These are phyloP conservation scores for Amanita rimosa DNA, from an alignment of 768 basidiomycete genomes.

Conservation along the genomic window DNA sequence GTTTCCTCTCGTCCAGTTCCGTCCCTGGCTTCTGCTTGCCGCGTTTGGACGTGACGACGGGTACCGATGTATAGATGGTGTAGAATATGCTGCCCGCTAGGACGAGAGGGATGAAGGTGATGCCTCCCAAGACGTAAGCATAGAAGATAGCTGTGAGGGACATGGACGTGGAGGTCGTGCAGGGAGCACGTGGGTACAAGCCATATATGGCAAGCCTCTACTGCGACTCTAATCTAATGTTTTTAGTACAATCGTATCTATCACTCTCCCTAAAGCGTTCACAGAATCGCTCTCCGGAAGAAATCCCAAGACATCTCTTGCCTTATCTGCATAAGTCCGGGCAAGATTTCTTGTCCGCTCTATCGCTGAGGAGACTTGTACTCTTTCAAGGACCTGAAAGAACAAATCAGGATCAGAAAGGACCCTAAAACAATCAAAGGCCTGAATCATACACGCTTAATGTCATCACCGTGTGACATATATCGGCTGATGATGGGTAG, in stretches of 20 bases:
- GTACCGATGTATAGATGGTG: conserved; percentile 76
- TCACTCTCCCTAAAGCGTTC: conserved; percentile 61
- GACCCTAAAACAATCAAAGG: not conserved
- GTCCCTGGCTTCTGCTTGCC: not conserved
- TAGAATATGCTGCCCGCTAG: conserved; percentile 45
- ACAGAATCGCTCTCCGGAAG: conserved; percentile 80
- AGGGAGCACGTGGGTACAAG: not conserved
- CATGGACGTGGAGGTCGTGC: conserved; percentile 27
- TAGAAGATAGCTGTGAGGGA: conserved; percentile 61
- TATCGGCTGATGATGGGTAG: conserved; percentile 69
- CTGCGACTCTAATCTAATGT: conserved; percentile 18
- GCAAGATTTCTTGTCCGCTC: conserved; percentile 75
- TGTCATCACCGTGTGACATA: conserved; percentile 69
- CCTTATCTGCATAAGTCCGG: conserved; percentile 60
- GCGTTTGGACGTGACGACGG: conserved; percentile 48
- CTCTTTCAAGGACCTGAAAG: conserved; percentile 52
- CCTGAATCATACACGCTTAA: conserved; percentile 50
- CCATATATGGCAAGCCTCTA: not conserved
- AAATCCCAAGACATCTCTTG: conserved; percentile 51
- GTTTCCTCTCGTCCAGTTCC: conserved; percentile 18
- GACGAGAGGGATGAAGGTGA: conserved; percentile 82
- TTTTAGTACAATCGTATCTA: conserved; percentile 42
- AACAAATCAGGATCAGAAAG: not conserved
- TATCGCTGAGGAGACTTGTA: conserved; percentile 62
- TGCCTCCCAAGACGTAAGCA: conserved; percentile 81